Evolutionary conservation across 1,284 basidiomycete species (phyloP), one percentile per base, ranked within the genome.

Genomic region (Rhizopogon hawkerae): DNA sequence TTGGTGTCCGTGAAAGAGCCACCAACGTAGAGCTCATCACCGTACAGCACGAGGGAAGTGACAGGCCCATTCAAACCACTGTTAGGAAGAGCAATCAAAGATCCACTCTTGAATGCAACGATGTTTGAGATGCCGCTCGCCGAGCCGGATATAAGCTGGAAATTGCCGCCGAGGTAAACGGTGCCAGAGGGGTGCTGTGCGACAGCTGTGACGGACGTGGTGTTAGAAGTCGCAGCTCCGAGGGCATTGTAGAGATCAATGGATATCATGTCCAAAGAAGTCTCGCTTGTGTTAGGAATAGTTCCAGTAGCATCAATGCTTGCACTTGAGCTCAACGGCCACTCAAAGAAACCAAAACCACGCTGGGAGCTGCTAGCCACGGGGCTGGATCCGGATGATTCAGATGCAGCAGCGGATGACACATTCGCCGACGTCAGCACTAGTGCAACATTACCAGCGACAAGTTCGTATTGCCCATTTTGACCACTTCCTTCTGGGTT

Each of bases 1-100:
- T 71, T 69, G 0, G 89, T 89, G 55, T 85, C 80, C 1, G 75
- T 79, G 69, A 98, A 98, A 2, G 81, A 73, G 1, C 94, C 94
- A 31, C 92, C 94, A 39, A 93, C 82, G 62, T 79, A 97, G 24
- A 98, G 67, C 7, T 69, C 74, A 57, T 81, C 75, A 35, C 75
- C 84, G 39, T 76, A 65, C 9, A 84, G 60, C 5, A 76, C 70
- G 24, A 91, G 65, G 1, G 87, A 77, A n/a, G 78, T 72, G 3
- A 94, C 88, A 8, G 77, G 68, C 5, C 85, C 89, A 61, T 93
- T 83, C 45, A 94, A 69, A 3, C 89, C 91, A 41, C 77, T 74
- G 23, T 74, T 69, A 0, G 80, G 58, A 13, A 92, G 64, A 0
- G 76, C 62, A 3, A 69, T 60, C 31, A 91, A 69, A 0, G 68